These are phyloP conservation scores for Ananas comosus DNA, from an alignment of 176 grass and related monocot genomes.

Conservation along the genomic window DNA sequence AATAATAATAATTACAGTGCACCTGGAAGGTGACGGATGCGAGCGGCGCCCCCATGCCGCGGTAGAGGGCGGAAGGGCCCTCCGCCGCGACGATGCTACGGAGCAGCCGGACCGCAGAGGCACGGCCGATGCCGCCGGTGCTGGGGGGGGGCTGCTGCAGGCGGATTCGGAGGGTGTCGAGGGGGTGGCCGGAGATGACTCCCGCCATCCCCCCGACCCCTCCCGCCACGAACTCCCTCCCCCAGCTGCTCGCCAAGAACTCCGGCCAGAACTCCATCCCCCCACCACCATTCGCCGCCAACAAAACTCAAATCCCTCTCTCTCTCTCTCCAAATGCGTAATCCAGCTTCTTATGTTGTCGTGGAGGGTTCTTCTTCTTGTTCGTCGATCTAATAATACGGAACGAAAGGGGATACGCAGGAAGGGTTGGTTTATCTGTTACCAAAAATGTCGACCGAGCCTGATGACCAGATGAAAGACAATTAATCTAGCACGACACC, in stretches of 20 bases:
- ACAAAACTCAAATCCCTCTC: neutral
- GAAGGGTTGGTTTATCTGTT: no score
- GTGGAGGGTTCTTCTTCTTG: no score
- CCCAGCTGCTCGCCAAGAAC: slow-evolving; percentile 80
- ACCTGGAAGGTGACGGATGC: slow-evolving; percentile 86
- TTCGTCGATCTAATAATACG: no score
- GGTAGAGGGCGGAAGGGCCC: slow-evolving; percentile 85
- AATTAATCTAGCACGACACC: no score
- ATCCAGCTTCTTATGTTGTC: no score
- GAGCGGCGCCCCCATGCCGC: slow-evolving; percentile 88
- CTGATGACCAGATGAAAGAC: no score
- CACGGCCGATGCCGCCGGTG: slow-evolving; percentile 11
- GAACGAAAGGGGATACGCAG: no score
- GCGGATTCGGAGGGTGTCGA: slow-evolving; percentile 90
- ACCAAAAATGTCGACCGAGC: no score
- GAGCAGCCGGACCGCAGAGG: slow-evolving; percentile 45
- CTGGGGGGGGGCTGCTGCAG: slow-evolving; percentile 56
- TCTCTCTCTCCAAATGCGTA: neutral
- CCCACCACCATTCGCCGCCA: neutral
- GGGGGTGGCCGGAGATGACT: slow-evolving; percentile 73
- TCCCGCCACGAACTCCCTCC: slow-evolving; percentile 70
- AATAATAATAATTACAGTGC: neutral
- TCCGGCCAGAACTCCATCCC: slow-evolving; percentile 98
- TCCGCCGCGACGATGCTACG: slow-evolving; percentile 62
- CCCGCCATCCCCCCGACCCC: slow-evolving; percentile 89